phyloP scores from a whole-genome alignment of 768 basidiomycete species.

The Termitomyces sp. region DNA sequence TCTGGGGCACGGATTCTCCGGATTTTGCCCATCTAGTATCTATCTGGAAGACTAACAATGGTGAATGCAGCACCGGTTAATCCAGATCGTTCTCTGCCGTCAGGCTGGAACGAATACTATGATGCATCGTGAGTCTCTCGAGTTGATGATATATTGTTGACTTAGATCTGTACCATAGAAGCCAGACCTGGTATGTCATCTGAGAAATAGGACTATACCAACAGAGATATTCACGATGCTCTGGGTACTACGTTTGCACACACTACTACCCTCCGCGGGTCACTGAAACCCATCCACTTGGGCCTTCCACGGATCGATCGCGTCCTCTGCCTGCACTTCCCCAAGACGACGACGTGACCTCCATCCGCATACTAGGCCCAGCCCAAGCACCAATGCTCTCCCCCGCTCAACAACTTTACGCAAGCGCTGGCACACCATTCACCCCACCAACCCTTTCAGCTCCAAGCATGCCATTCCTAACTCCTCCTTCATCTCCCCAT shows the following conservation, averaged over 20 bases:
- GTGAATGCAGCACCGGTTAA: constrained; percentile 11
- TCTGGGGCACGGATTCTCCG: too few species aligned
- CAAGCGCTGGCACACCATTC: constrained; percentile 8
- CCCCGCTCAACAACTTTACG: constrained; percentile 18
- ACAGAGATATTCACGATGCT: not conserved
- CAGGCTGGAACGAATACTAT: constrained; percentile 20
- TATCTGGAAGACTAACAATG: not conserved
- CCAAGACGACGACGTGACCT: too few species aligned
- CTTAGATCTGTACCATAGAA: not conserved
- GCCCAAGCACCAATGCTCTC: constrained; percentile 1
- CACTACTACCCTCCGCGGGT: constrained; percentile 13
- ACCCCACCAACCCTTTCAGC: constrained; percentile 5
- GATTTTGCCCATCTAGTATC: too few species aligned
- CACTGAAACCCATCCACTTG: constrained; percentile 14
- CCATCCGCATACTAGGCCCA: not conserved
- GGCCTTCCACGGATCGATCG: not conserved
- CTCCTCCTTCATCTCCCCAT: not conserved
- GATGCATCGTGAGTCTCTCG: constrained; percentile 16
- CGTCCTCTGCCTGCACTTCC: too few species aligned
- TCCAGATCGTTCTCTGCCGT: constrained; percentile 19
- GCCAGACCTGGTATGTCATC: constrained; percentile 6
- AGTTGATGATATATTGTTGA: not conserved
- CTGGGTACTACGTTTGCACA: constrained; percentile 19
- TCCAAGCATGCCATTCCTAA: not conserved
- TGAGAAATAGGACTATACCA: not conserved